Percentiles rank a stretch among this genome's conserved stretches.
Conservation (phyloP, 1,284 basidiomycete genomes). For the Ustanciosporium gigantosporum region DNA sequence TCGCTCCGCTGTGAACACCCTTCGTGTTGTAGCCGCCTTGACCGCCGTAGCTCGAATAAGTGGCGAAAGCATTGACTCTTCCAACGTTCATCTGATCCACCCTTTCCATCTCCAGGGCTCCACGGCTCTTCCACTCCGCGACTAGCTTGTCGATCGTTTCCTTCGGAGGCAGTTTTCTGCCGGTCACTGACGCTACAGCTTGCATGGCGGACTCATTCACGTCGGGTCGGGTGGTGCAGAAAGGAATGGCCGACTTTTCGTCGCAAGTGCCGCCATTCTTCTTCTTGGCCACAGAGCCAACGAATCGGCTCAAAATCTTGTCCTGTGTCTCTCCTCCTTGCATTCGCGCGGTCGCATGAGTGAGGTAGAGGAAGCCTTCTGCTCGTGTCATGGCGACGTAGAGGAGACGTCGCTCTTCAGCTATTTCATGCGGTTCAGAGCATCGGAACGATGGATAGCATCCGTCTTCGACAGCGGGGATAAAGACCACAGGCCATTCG, state of each 20-base stretch:
- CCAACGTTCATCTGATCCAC: slow-evolving; percentile 29
- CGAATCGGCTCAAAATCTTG: slow-evolving; percentile 35
- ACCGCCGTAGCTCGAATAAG: slow-evolving; percentile 26
- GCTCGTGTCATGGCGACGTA: slow-evolving; percentile 91
- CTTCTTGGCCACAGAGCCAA: slow-evolving; percentile 16
- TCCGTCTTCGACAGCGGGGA: slow-evolving; percentile 70
- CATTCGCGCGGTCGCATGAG: slow-evolving; percentile 53
- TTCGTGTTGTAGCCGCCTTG: slow-evolving; percentile 13
- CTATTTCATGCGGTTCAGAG: slow-evolving; percentile 68
- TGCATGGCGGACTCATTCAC: slow-evolving; percentile 7
- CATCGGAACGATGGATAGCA: slow-evolving; percentile 78
- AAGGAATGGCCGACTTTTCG: slow-evolving; percentile 15
- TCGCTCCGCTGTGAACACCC: slow-evolving; percentile 29
- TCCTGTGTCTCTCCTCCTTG: slow-evolving; percentile 33
- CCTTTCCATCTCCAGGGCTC: slow-evolving; percentile 13
- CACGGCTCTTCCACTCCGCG: slow-evolving; percentile 8
- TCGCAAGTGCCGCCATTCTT: slow-evolving; percentile 9
- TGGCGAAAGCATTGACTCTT: slow-evolving; percentile 20
- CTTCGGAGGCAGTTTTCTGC: slow-evolving; percentile 5
- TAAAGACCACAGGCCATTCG: slow-evolving; percentile 85
- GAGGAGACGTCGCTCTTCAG: slow-evolving; percentile 81
- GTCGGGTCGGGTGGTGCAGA: slow-evolving; percentile 17
- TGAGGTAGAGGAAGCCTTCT: slow-evolving; percentile 74
- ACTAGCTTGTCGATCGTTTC: slow-evolving; percentile 7
- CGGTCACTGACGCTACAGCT: slow-evolving; percentile 18